These are phyloP conservation scores for Pleurotus tuoliensis DNA, from an alignment of 768 basidiomycete species.

Conservation along the genomic window DNA sequence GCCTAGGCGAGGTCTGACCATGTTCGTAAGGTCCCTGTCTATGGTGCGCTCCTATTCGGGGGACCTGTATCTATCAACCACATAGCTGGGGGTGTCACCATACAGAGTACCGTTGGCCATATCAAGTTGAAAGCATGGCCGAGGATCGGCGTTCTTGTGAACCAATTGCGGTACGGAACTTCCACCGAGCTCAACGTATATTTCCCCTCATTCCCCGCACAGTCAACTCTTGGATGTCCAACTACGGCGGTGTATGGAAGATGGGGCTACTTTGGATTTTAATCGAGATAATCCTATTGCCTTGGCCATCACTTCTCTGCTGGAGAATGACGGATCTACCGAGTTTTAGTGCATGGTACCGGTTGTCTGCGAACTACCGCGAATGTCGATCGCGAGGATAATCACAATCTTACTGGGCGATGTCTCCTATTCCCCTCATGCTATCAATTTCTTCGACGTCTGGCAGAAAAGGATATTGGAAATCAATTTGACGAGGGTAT, in stretches of 20 bases:
- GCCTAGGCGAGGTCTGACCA: background rate
- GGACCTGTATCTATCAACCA: conserved; percentile 78
- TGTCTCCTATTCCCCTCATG: no score
- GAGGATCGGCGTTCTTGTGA: conserved; percentile 87
- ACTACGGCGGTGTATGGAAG: conserved; percentile 58
- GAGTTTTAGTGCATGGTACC: background rate
- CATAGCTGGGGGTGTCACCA: conserved; percentile 68
- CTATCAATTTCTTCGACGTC: no score
- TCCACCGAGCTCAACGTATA: no score
- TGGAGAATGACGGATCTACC: conserved; percentile 1
- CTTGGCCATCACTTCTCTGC: conserved; percentile 29
- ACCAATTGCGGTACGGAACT: conserved; percentile 66
- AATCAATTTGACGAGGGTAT: no score
- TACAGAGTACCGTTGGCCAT: conserved; percentile 47
- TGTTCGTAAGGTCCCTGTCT: conserved; percentile 69
- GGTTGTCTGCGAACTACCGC: no score
- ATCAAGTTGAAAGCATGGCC: conserved; percentile 80
- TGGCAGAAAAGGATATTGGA: no score
- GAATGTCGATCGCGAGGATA: no score
- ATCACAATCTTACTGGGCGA: no score
- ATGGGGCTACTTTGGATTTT: conserved; percentile 44
- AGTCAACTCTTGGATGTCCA: conserved; percentile 60
- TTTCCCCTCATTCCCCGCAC: background rate
- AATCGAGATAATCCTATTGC: conserved; percentile 52
- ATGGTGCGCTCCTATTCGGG: conserved; percentile 80